Base-by-base conservation (phyloP, 495 filamentous ascomycete genomes). In the Pseudomonodictys pantanalensis region DNA sequence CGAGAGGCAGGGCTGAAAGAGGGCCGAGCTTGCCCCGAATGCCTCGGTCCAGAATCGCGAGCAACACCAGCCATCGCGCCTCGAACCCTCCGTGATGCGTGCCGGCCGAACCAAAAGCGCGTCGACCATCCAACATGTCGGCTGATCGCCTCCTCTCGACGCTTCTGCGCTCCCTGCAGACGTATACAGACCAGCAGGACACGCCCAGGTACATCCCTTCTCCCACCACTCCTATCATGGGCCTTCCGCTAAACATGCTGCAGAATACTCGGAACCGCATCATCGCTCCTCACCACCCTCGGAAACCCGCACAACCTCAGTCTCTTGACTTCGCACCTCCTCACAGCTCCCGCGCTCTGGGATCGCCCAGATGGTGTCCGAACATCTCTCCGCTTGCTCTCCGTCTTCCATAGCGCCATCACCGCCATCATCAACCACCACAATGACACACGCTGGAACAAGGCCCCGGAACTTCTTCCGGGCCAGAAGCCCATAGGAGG, bases 251-350 rank as follows among this genome's bases (percentile, higher is more conserved):
- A 58, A 71, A 44, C 70, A n/a, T n/a, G 56, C 68, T 59, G 26
- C 60, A 88, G 87, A 52, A 81, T 98, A 54, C 84, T 93, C 60
- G 84, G 81, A 45, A 92, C 88, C 33, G 90, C 92, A 15, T 85
- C 87, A 25, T 85, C 88, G 24, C 83, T 98, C 25, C 78, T 98
- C 23, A 86, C 89, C 20, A 83, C 85, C 29, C 84, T 98, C 35
- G 84, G 83, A 30, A 98, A 98, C 64, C 93, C 92, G 10, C 79
- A 96, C 30, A 98, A 98, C 66, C 72, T 96, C 64, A 89, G 87
- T 8, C 81, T 98, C 3, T 84, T 98, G 46, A 89, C 91, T 0
- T 90, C 90, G n/a, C 91, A 96, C 57, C 79, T 97, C 32, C 83
- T 98, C 22, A 83, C 82, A 9, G 86, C 92, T 0, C 91, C 89